A percentile compares a stretch with the other conserved stretches of the same genome.
These are phyloP conservation scores for Arthromyces matolae DNA, from an alignment of 768 basidiomycete genomes.

Conservation along the genomic window DNA sequence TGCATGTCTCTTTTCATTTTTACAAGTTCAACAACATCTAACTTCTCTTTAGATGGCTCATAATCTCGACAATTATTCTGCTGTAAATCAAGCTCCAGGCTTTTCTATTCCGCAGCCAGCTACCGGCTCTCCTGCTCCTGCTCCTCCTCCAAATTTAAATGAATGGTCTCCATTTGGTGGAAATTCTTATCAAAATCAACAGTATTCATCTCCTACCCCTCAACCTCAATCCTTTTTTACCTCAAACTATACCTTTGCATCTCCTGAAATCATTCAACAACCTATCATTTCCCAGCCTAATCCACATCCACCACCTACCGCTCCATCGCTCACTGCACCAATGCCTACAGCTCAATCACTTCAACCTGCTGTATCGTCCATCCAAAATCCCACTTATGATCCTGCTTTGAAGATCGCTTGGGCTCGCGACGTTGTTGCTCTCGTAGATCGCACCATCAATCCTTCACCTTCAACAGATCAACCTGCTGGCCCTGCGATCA, in stretches of 20 bases:
- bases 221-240: slow-evolving; percentile 20
- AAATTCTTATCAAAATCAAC: slow-evolving; percentile 9
- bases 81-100: slow-evolving; percentile 24
- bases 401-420: slow-evolving; percentile 66
- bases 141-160: slow-evolving; percentile 20
- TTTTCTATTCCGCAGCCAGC: slow-evolving; percentile 21
- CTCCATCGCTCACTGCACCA: slow-evolving; percentile 59
- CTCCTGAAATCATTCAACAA: slow-evolving; percentile 44
- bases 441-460: slow-evolving; percentile 54
- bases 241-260: slow-evolving; percentile 38
- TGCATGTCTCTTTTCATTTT: slow-evolving; percentile 37
- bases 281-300: slow-evolving; percentile 44
- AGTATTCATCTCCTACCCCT: slow-evolving; percentile 16
- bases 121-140: slow-evolving; percentile 22
- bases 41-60: slow-evolving; percentile 53
- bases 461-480: slow-evolving; percentile 38
- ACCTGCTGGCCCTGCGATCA: slow-evolving; percentile 47
- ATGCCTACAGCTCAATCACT: slow-evolving; percentile 66
- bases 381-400: slow-evolving; percentile 54
- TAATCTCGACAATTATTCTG: slow-evolving; percentile 46
- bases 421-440: slow-evolving; percentile 78
- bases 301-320: slow-evolving; percentile 28
- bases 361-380: slow-evolving; percentile 41
- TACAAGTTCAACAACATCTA: neutral
- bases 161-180: slow-evolving; percentile 23